A percentile compares a stretch with the other conserved stretches of the same genome.
These are phyloP conservation scores for Cutaneotrichosporon sp. DNA, from an alignment of 1,284 basidiomycete genomes.

Conservation along the genomic window DNA sequence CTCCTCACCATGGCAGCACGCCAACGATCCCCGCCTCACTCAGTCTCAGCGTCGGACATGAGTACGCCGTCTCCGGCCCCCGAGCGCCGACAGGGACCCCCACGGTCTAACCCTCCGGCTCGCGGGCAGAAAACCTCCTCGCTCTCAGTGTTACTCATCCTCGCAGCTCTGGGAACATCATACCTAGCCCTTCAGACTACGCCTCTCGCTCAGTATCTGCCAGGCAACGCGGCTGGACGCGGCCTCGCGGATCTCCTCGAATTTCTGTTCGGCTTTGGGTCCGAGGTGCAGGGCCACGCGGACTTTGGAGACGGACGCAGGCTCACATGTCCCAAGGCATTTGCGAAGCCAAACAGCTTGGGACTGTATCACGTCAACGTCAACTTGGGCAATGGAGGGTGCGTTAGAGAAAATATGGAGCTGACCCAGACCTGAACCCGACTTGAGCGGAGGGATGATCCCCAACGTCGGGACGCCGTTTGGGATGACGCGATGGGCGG, in stretches of 20 bases:
- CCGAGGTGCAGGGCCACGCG: constrained; percentile 28
- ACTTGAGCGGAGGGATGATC: constrained; percentile 37
- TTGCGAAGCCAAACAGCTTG: constrained; percentile 30
- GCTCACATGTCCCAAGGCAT: constrained; percentile 20
- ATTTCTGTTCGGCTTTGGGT: background rate
- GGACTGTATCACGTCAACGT: constrained; percentile 40
- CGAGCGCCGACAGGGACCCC: background rate
- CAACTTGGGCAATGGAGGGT: constrained; percentile 47
- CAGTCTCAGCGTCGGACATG: background rate
- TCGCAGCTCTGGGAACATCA: background rate
- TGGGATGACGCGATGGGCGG: constrained; percentile 72
- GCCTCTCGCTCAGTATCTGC: background rate
- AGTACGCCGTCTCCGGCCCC: background rate
- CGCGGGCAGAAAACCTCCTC: background rate
- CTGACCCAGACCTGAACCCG: constrained; percentile 11
- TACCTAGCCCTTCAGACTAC: background rate
- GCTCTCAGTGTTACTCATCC: background rate
- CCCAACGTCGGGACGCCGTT: constrained; percentile 65
- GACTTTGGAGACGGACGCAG: constrained; percentile 44
- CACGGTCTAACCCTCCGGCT: background rate
- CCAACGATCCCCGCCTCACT: background rate
- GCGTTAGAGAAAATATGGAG: constrained; percentile 16
- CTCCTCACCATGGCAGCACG: background rate
- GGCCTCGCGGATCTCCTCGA: background rate
- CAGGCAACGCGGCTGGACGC: background rate